phyloP scores from a whole-genome alignment of 225 moss, liverwort and hornwort genomes.

The Asterella californica region DNA sequence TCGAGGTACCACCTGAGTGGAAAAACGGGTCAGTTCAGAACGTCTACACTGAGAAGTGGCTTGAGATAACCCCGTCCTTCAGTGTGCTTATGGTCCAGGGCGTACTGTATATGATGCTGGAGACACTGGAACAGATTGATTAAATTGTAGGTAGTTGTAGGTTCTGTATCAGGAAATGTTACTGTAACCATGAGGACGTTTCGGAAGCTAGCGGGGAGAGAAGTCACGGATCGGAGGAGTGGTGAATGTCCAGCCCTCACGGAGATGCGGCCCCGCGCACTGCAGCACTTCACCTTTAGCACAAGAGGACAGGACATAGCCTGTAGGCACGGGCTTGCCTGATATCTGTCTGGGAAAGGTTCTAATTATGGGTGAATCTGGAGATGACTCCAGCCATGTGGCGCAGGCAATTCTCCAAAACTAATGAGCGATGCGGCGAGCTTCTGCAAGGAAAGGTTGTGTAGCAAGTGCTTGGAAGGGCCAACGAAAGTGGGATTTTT shows the following conservation, averaged over 20 bases:
- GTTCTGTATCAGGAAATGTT: neutral
- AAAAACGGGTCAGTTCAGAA: no score
- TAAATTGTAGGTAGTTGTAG: neutral
- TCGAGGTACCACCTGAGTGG: no score
- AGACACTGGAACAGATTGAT: neutral
- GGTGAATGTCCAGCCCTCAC: neutral
- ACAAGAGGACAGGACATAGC: neutral
- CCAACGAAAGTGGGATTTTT: neutral
- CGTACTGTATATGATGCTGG: neutral
- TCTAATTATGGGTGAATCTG: neutral
- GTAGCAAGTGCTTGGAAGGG: neutral
- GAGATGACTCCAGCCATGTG: slow-evolving; percentile 3
- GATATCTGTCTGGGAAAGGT: slow-evolving; percentile 1
- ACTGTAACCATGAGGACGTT: neutral
- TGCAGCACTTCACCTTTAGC: neutral
- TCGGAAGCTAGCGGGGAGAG: neutral
- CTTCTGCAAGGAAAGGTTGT: neutral
- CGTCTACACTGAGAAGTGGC: no score
- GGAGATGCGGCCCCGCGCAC: neutral
- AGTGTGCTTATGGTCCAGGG: no score
- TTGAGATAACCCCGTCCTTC: no score
- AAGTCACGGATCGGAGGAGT: neutral
- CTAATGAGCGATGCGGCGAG: neutral
- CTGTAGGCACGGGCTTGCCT: neutral
- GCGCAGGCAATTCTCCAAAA: neutral